Evolutionary conservation across 257 asterid species (phyloP).

Genomic region (Phtheirospermum japonicum): DNA sequence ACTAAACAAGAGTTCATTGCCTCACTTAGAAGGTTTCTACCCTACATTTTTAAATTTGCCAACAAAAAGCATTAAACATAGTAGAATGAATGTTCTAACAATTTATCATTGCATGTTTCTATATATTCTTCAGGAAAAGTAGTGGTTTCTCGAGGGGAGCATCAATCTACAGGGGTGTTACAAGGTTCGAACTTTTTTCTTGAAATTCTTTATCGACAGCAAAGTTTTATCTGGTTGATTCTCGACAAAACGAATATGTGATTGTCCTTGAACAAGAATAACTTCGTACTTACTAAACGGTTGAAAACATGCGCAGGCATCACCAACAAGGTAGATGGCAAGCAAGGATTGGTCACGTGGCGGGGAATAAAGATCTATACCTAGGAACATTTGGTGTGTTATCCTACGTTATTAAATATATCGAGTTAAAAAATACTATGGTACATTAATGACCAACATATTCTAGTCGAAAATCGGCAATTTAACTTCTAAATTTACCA

Average conservation of each 20-base stretch:
- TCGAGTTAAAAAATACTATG: too few relatives aligned
- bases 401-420: too few relatives aligned
- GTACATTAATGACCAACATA: too few relatives aligned
- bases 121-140: conserved; percentile 55
- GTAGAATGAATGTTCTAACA: neutral
- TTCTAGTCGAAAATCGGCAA: too few relatives aligned
- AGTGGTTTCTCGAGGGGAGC: conserved; percentile 95
- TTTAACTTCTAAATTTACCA: too few relatives aligned
- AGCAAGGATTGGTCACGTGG: conserved; percentile 96
- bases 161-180: conserved; percentile 83
- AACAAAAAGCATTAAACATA: neutral
- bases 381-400: conserved; percentile 94
- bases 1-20: conserved; percentile 93
- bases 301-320: too few relatives aligned
- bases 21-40: conserved; percentile 72
- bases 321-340: conserved; percentile 99
- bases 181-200: conserved; percentile 51
- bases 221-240: too few relatives aligned
- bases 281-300: too few relatives aligned
- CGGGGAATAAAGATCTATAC: conserved; percentile 93
- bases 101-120: conserved; percentile 1
- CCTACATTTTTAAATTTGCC: neutral
- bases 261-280: too few relatives aligned
- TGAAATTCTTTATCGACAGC: too few relatives aligned
- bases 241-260: too few relatives aligned